These are phyloP conservation scores for Naganishia liquefaciens DNA, from an alignment of 1,284 basidiomycete genomes.

Conservation along the genomic window DNA sequence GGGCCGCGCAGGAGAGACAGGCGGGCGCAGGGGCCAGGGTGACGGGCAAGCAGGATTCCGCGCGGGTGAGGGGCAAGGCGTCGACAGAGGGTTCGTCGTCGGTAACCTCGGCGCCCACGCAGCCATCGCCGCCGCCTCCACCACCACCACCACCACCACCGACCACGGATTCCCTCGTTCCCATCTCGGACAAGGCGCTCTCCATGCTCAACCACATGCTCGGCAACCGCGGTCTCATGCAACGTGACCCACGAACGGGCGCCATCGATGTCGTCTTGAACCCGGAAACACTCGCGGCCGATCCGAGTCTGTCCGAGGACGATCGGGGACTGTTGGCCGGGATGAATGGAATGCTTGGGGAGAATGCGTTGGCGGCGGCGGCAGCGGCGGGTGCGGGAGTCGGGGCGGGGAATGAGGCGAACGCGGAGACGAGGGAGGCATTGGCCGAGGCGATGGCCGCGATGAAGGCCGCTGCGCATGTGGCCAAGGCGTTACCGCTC, in stretches of 20 bases:
- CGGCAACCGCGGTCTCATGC: slow-evolving; percentile 28
- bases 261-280: slow-evolving; percentile 32
- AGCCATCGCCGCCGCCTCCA: background rate
- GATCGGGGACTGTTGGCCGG: slow-evolving; percentile 7
- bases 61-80: background rate
- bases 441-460: slow-evolving; percentile 26
- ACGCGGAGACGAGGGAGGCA: slow-evolving; percentile 20
- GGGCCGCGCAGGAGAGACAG: slow-evolving; percentile 4
- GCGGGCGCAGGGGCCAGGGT: background rate
- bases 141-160: background rate
- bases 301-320: background rate
- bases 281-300: slow-evolving; percentile 12
- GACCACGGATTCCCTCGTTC: slow-evolving; percentile 6
- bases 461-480: slow-evolving; percentile 23
- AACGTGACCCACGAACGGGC: slow-evolving; percentile 26
- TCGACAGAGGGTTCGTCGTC: no score
- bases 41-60: background rate
- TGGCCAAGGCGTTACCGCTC: slow-evolving; percentile 22
- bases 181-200: slow-evolving; percentile 33
- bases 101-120: background rate
- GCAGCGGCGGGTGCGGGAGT: background rate
- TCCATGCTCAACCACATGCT: slow-evolving; percentile 34
- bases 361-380: no score
- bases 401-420: background rate
- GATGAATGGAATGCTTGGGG: slow-evolving; percentile 14